Percentiles rank a stretch among this genome's conserved stretches.
phyloP scores from a whole-genome alignment of 2,329 filamentous ascomycete genomes.

The Acarospora socialis region DNA sequence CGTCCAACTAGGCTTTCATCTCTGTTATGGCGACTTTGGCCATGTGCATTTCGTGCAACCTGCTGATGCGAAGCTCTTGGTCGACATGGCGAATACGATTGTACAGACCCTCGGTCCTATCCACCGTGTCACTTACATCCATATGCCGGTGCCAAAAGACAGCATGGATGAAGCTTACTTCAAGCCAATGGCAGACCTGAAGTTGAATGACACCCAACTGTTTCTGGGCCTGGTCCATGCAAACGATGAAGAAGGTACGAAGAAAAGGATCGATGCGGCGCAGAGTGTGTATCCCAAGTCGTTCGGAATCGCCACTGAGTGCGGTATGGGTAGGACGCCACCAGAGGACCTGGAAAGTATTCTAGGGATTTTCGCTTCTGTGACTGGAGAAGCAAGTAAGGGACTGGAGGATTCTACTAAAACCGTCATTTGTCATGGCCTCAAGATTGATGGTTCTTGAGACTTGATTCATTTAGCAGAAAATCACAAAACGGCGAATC shows the following conservation, averaged over 20 bases:
- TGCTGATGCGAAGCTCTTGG: constrained; percentile 20
- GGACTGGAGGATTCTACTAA: too few relatives aligned
- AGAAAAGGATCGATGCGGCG: constrained; percentile 25
- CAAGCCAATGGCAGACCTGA: constrained; percentile 23
- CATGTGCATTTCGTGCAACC: constrained; percentile 34
- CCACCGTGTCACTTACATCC: constrained; percentile 26
- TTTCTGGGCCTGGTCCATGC: constrained; percentile 30
- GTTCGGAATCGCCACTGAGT: constrained; percentile 29
- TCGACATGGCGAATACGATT: constrained; percentile 25
- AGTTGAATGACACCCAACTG: constrained; percentile 21
- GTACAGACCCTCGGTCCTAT: constrained; percentile 15
- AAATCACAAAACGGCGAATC: too few relatives aligned
- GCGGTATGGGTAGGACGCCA: constrained; percentile 16
- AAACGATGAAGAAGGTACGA: constrained; percentile 26
- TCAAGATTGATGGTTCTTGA: too few relatives aligned
- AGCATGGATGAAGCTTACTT: constrained; percentile 26
- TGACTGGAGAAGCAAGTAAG: too few relatives aligned
- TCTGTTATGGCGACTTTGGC: constrained; percentile 34
- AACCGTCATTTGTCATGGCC: too few relatives aligned
- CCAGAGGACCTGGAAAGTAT: constrained; percentile 14
- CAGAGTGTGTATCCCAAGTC: constrained; percentile 17
- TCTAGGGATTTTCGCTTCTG: constrained; percentile 8
- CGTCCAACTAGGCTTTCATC: constrained; percentile 31
- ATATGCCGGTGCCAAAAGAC: constrained; percentile 31
- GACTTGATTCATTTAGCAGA: too few relatives aligned